phyloP scores from a whole-genome alignment of 2,329 filamentous ascomycete genomes.

The Madurella fahalii region DNA sequence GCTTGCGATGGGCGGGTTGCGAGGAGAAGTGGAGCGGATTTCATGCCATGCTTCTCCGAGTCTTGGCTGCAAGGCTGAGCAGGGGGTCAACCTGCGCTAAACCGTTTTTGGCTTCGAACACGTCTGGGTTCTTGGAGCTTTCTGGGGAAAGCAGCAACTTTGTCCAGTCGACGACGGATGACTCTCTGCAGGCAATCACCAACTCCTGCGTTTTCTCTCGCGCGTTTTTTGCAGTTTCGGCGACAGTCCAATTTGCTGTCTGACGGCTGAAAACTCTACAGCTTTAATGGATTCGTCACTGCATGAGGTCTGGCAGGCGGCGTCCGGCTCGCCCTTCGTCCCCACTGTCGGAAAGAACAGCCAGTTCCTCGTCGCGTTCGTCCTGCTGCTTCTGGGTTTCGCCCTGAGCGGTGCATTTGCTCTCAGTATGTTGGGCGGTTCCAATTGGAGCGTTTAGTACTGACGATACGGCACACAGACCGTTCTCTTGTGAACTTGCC shows the following conservation, averaged over 20 bases:
- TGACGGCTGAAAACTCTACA: background rate
- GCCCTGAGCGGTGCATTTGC: slow-evolving; percentile 75
- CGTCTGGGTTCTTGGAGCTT: background rate
- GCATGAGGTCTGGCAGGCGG: slow-evolving; percentile 89
- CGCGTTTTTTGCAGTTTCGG: background rate
- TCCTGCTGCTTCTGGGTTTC: slow-evolving; percentile 68
- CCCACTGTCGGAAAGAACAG: slow-evolving; percentile 74
- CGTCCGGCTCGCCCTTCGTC: slow-evolving; percentile 78
- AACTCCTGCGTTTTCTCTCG: slow-evolving; percentile 4
- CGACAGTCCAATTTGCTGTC: background rate
- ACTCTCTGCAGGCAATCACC: slow-evolving; percentile 2
- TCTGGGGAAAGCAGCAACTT: background rate
- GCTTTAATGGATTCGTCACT: slow-evolving; percentile 69
- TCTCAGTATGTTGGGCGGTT: slow-evolving; percentile 60
- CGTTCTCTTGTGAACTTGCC: slow-evolving; percentile 74
- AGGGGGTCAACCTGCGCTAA: background rate
- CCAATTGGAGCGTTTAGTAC: background rate
- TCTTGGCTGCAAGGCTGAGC: background rate
- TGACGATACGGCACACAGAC: slow-evolving; percentile 51
- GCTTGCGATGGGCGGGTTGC: too few species aligned
- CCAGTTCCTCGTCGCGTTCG: slow-evolving; percentile 79
- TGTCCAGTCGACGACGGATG: background rate
- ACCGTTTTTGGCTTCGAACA: background rate
- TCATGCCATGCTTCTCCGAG: background rate
- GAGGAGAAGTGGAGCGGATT: too few species aligned